Evolutionary conservation across 202 grass and related monocot genomes (phyloP), one percentile per base, ranked within the genome.

Genomic region (Zoysia matrella): DNA sequence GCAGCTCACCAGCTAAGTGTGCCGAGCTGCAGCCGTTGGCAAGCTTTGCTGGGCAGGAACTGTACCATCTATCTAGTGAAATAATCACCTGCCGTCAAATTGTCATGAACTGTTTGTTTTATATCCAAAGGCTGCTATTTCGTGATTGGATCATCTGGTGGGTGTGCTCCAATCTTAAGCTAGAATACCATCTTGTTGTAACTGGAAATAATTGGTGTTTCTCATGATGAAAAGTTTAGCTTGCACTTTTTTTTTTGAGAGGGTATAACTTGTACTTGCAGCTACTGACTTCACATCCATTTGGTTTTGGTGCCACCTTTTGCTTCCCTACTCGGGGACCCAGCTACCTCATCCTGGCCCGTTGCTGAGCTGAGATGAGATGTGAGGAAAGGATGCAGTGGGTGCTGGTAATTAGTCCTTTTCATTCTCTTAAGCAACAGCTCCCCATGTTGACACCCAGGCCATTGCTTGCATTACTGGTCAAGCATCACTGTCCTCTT

Each of bases 371-470:
- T 47, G 63, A 65, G 9, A 65, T 60, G 77, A 36, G 30, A 36
- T 36, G 30, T 44, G 76, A 46, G 1, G 47, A 15, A 61, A 50
- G 50, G 14, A 22, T 44, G 9, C 14, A 65, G 56, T 81, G 41
- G 72, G 13, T 80, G 74, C 69, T 70, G 83, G 47, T 86, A 73
- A 49, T 69, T 79, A 55, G 62, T 83, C 79, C 4, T 52, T 75
- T 30, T 83, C 88, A 82, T 71, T 75, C 36, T 22, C 40, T 43
- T n/a, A 75, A 83, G 74, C 79, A 79, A 75, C 79, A 83, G 74
- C 74, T 83, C 86, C 70, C 52, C 43, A n/a, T 69, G 48, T 65
- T 86, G 79, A 85, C 82, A 67, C 10, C 45, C 16, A 36, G 47
- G 5, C 14, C 22, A 6, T 9, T 67, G 77, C 78, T 86, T 86